Evolutionary conservation across 345 rosid species (phyloP).

Genomic region (Geranium rotundifolium): DNA sequence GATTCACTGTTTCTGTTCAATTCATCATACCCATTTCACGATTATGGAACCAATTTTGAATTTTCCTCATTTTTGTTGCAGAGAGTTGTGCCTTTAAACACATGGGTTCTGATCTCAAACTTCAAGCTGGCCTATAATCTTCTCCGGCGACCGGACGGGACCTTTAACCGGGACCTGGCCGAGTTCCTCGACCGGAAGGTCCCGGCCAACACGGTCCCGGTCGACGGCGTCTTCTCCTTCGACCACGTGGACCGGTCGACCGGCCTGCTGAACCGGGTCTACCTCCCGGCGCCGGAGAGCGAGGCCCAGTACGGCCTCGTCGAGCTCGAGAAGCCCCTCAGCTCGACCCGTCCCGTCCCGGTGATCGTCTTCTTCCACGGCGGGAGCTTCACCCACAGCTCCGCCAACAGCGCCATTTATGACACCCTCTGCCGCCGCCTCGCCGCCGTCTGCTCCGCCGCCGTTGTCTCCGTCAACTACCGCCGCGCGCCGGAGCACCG

Average conservation of each 20-base stretch:
- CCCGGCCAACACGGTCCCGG: conserved; percentile 14
- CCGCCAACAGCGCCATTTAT: conserved; percentile 12
- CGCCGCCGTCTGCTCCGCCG: conserved; percentile 7
- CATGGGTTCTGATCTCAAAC: conserved; percentile 9
- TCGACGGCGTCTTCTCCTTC: conserved; percentile 12
- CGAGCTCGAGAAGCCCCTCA: conserved; percentile 18
- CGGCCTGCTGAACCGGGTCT: conserved; percentile 18
- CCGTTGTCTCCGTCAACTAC: conserved; percentile 23
- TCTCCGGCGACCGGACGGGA: conserved; percentile 12
- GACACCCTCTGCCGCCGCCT: conserved; percentile 17
- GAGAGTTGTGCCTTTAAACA: conserved; percentile 20
- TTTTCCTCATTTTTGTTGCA: conserved; percentile 3
- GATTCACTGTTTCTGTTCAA: not conserved
- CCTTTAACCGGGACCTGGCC: conserved; percentile 14
- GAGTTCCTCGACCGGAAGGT: conserved; percentile 17
- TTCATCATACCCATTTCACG: not conserved
- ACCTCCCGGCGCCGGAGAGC: conserved; percentile 10
- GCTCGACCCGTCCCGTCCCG: conserved; percentile 10
- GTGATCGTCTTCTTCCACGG: conserved; percentile 31
- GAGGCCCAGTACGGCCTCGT: conserved; percentile 9
- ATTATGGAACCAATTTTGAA: not conserved
- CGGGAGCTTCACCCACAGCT: conserved; percentile 21
- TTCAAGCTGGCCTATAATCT: conserved; percentile 6
- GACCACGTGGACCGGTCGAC: conserved; percentile 16
- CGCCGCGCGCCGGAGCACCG: conserved; percentile 25